A percentile compares a stretch with the other conserved stretches of the same genome.
Conservation (phyloP, 2,329 filamentous ascomycete species). For the Phaeophleospora eucalypticola region DNA sequence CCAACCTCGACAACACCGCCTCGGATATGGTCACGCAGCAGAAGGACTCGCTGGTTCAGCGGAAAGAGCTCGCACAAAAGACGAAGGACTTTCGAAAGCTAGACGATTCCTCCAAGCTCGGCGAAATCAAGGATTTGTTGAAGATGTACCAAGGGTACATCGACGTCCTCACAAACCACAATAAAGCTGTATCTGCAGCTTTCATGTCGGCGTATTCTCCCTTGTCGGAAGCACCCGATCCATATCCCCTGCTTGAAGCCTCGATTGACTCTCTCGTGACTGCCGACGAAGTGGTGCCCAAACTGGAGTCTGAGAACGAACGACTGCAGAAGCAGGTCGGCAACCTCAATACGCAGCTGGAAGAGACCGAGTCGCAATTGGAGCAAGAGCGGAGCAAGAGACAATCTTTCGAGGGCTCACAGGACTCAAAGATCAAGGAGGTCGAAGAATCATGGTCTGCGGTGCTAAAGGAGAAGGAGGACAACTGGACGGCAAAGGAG, state of each 20-base stretch:
- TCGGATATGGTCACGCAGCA: constrained; percentile 92
- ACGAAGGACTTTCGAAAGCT: constrained; percentile 96
- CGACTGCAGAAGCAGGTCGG: constrained; percentile 76
- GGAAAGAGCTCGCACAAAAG: constrained; percentile 97
- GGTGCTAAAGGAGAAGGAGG: constrained; percentile 86
- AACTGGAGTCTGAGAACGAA: constrained; percentile 81
- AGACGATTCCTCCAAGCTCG: constrained; percentile 80
- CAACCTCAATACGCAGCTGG: constrained; percentile 72
- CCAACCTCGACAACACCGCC: constrained; percentile 85
- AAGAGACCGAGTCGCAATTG: constrained; percentile 75
- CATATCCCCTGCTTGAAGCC: constrained; percentile 91
- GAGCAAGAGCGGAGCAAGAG: constrained; percentile 70
- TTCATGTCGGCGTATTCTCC: constrained; percentile 92
- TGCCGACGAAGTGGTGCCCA: constrained; percentile 87
- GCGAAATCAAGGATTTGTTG: constrained; percentile 81
- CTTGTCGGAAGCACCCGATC: constrained; percentile 91
- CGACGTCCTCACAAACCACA: constrained; percentile 91
- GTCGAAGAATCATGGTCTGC: constrained; percentile 86
- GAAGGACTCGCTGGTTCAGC: constrained; percentile 88
- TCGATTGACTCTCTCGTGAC: constrained; percentile 91
- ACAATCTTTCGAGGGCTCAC: constrained; percentile 69
- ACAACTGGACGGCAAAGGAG: constrained; percentile 95
- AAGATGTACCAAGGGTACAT: constrained; percentile 95
- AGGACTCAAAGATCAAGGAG: constrained; percentile 79
- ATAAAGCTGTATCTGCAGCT: constrained; percentile 86